Evolutionary conservation across 176 grass and related monocot genomes (phyloP).

Genomic region (Musa acuminata): DNA sequence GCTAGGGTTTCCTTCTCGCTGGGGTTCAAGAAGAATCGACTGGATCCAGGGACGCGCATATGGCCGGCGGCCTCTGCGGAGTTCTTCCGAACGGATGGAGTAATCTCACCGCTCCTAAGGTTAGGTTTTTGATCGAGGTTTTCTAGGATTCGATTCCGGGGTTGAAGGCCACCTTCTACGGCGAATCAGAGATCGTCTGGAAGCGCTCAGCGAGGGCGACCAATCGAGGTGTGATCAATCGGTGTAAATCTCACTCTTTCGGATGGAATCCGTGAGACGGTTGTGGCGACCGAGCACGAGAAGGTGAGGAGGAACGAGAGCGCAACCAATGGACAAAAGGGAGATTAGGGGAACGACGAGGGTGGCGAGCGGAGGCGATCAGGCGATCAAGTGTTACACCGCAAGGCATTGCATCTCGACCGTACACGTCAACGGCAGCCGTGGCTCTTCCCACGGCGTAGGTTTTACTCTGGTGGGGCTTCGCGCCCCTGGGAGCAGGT

Average conservation of each 20-base stretch:
- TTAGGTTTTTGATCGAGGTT: background rate
- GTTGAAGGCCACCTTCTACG: too few species aligned
- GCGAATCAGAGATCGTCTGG: background rate
- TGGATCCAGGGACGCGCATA: conserved; percentile 16
- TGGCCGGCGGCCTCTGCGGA: background rate
- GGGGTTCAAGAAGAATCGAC: conserved; percentile 16
- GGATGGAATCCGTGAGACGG: too few species aligned
- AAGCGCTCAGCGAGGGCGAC: too few species aligned
- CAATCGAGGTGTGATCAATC: too few species aligned
- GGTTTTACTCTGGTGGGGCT: too few species aligned
- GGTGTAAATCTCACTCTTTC: too few species aligned
- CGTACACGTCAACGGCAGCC: background rate
- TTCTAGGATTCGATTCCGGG: background rate
- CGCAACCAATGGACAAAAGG: background rate
- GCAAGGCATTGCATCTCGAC: background rate
- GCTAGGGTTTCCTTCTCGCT: conserved; percentile 13
- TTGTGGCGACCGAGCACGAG: too few species aligned
- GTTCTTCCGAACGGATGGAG: background rate
- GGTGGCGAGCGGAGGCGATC: background rate
- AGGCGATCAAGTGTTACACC: background rate
- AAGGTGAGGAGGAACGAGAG: too few species aligned
- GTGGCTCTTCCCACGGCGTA: too few species aligned
- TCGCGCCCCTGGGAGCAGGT: too few species aligned
- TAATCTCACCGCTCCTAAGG: background rate
- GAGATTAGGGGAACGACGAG: too few species aligned